These are phyloP conservation scores for Pterulicium gracile DNA, from an alignment of 1,284 basidiomycete species.

Conservation along the genomic window DNA sequence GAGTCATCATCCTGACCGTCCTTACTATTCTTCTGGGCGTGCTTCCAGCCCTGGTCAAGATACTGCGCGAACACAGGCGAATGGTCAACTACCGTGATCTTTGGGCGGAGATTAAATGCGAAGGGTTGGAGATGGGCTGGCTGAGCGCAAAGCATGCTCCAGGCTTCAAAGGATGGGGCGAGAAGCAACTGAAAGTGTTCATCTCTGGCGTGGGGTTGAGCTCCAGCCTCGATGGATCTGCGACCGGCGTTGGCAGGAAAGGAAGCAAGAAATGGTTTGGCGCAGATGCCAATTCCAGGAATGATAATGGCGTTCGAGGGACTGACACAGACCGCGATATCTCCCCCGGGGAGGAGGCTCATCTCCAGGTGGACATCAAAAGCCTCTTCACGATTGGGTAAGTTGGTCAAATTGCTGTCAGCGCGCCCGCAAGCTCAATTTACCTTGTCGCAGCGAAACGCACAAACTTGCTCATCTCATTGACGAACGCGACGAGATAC, in stretches of 20 bases:
- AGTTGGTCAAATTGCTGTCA: constrained; percentile 15
- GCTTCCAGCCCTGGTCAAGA: constrained; percentile 52
- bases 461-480: constrained; percentile 53
- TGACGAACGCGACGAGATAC: constrained; percentile 58
- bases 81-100: constrained; percentile 42
- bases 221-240: constrained; percentile 32
- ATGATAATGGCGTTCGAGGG: not conserved
- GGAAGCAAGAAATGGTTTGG: constrained; percentile 12
- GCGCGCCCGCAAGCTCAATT: constrained; percentile 3
- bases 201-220: constrained; percentile 54
- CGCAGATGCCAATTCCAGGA: not conserved
- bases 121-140: constrained; percentile 67
- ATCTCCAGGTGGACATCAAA: constrained; percentile 10
- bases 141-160: constrained; percentile 46
- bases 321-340: constrained; percentile 8
- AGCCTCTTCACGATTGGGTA: constrained; percentile 68
- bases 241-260: constrained; percentile 14
- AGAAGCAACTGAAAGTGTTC: constrained; percentile 58
- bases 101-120: constrained; percentile 55
- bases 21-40: constrained; percentile 49
- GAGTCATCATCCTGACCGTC: constrained; percentile 58
- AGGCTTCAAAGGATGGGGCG: constrained; percentile 60
- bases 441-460: constrained; percentile 42
- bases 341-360: not conserved
- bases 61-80: constrained; percentile 52